Conservation (phyloP, 2,329 filamentous ascomycete species). For the Chalaropsis ovoidea region DNA sequence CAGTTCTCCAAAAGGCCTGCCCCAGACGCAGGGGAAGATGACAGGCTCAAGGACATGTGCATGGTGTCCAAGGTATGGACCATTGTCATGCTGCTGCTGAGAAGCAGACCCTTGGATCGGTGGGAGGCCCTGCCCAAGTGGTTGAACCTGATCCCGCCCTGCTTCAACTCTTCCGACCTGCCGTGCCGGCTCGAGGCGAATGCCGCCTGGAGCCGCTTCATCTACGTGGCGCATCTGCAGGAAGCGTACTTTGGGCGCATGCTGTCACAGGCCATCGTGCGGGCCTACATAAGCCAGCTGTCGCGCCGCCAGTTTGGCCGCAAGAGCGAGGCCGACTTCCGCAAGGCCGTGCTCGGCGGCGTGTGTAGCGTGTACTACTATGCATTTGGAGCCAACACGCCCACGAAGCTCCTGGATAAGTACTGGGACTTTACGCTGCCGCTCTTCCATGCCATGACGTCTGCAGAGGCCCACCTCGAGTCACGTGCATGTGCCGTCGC, state of each 20-base stretch:
- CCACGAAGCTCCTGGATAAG: slow-evolving; percentile 55
- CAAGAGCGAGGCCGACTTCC: slow-evolving; percentile 49
- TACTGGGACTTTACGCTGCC: slow-evolving; percentile 71
- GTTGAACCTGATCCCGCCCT: slow-evolving; percentile 68
- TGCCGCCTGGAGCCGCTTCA: slow-evolving; percentile 73
- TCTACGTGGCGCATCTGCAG: slow-evolving; percentile 61
- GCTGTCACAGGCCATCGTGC: slow-evolving; percentile 26
- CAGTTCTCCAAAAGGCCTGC: slow-evolving; percentile 54
- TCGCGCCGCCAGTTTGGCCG: slow-evolving; percentile 20
- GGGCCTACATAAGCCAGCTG: slow-evolving; percentile 22
- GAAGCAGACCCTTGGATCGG: slow-evolving; percentile 47
- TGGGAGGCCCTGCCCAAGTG: slow-evolving; percentile 69
- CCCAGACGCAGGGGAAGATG: slow-evolving; percentile 22
- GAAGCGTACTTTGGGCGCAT: slow-evolving; percentile 50
- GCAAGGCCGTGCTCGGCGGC: slow-evolving; percentile 51
- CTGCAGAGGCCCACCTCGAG: slow-evolving; percentile 26
- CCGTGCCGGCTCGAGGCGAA: slow-evolving; percentile 66
- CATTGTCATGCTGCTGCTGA: slow-evolving; percentile 66
- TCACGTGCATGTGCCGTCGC: slow-evolving; percentile 49
- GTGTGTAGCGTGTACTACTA: slow-evolving; percentile 79
- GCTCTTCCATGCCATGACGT: slow-evolving; percentile 28
- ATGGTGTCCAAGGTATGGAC: slow-evolving; percentile 85
- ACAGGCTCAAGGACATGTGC: slow-evolving; percentile 28
- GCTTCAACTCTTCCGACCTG: slow-evolving; percentile 69
- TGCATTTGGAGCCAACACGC: slow-evolving; percentile 59